These are phyloP conservation scores for Tetrapisispora taiwanensis DNA, from an alignment of 805 yeast genomes.

Conservation along the genomic window DNA sequence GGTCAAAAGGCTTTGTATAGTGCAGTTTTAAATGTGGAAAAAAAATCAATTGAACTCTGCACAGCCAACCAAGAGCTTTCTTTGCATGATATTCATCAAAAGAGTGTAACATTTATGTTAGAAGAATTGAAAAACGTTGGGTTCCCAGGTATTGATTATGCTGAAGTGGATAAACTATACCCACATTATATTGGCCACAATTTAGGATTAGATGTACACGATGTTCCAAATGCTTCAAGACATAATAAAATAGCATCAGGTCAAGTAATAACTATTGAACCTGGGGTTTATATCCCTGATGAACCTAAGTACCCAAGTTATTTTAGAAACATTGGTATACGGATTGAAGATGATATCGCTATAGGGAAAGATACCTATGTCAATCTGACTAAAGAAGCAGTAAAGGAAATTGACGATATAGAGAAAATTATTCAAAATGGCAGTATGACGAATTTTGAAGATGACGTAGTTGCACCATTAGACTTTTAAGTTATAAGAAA, in stretches of 20 bases:
- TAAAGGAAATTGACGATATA: constrained; percentile 75
- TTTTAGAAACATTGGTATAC: constrained; percentile 81
- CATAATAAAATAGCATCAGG: constrained; percentile 45
- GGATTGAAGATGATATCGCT: constrained; percentile 90
- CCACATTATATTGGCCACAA: constrained; percentile 97
- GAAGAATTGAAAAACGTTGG: constrained; percentile 67
- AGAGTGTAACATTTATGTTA: constrained; percentile 49
- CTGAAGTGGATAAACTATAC: constrained; percentile 50
- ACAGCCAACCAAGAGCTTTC: constrained; percentile 42
- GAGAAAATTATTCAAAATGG: constrained; percentile 59
- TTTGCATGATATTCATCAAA: constrained; percentile 64
- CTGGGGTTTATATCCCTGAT: constrained; percentile 85
- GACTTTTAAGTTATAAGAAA: constrained; percentile 2
- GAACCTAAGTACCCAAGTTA: constrained; percentile 60
- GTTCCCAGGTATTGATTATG: constrained; percentile 39
- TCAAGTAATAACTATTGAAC: constrained; percentile 90
- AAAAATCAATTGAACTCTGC: constrained; percentile 64
- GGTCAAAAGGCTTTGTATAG: constrained; percentile 83
- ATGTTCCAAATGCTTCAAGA: constrained; percentile 56
- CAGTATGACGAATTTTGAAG: constrained; percentile 38
- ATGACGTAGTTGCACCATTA: constrained; percentile 33
- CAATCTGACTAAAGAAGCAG: constrained; percentile 69
- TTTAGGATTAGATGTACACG: constrained; percentile 86
- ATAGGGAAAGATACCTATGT: constrained; percentile 53
- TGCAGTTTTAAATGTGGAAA: constrained; percentile 78